Evolutionary conservation across 768 basidiomycete genomes (phyloP).

Genomic region (Podaxis sp.): DNA sequence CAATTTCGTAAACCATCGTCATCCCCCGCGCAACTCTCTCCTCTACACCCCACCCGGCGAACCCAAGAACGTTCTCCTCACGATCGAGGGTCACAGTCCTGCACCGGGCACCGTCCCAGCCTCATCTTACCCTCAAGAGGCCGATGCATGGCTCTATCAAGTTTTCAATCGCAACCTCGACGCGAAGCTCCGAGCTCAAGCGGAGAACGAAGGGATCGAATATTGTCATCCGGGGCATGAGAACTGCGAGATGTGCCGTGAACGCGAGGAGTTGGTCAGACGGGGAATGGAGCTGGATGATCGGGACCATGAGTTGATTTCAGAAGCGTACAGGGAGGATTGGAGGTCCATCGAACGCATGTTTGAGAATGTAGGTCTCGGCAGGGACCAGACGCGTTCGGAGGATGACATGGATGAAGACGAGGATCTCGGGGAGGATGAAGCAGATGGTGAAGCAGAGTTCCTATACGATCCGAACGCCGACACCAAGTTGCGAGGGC

Average conservation of each 20-base stretch:
- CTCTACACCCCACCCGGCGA: not conserved
- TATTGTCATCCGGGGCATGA: slow-evolving; percentile 11
- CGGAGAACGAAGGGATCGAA: slow-evolving; percentile 1
- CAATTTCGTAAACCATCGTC: not conserved
- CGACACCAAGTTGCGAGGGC: slow-evolving; percentile 5
- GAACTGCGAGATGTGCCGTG: slow-evolving; percentile 15
- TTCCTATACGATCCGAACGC: slow-evolving; percentile 18
- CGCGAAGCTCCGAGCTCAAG: slow-evolving; percentile 1
- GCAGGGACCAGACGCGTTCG: slow-evolving; percentile 13
- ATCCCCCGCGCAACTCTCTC: slow-evolving; percentile 2
- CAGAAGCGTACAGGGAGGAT: slow-evolving; percentile 15
- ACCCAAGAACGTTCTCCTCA: not conserved
- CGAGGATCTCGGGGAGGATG: slow-evolving; percentile 16
- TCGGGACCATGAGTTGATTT: not conserved
- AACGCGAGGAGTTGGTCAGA: slow-evolving; percentile 22
- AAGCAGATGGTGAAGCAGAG: slow-evolving; percentile 28
- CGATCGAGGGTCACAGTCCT: not conserved
- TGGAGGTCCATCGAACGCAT: slow-evolving; percentile 17
- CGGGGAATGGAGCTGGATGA: slow-evolving; percentile 13
- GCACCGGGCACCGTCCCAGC: not conserved
- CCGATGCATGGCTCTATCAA: slow-evolving; percentile 35
- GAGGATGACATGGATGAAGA: slow-evolving; percentile 30
- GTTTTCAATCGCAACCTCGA: slow-evolving; percentile 36
- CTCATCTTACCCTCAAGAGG: slow-evolving; percentile 15
- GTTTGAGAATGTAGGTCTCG: slow-evolving; percentile 17